These are phyloP conservation scores for Ogataea pilisensis DNA, from an alignment of 805 yeast genomes.

Conservation along the genomic window DNA sequence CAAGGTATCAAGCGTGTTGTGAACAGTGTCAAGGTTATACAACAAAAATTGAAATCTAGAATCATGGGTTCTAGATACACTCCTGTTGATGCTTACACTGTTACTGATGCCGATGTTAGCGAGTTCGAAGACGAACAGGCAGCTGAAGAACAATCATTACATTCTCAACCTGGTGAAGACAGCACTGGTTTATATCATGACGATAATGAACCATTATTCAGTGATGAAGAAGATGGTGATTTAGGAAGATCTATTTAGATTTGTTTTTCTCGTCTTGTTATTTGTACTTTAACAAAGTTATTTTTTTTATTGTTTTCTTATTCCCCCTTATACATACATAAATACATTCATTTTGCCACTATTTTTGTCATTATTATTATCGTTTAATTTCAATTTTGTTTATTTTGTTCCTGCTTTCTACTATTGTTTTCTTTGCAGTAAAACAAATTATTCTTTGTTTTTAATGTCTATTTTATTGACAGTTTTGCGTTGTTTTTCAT, in stretches of 20 bases:
- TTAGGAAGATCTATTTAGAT: not conserved
- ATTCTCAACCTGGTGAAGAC: not conserved
- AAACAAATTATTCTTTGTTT: no score
- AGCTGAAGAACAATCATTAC: slow-evolving; percentile 1
- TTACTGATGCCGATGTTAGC: slow-evolving; percentile 21
- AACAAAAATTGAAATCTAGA: slow-evolving; percentile 6
- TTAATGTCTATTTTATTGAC: no score
- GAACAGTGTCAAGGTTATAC: slow-evolving; percentile 6
- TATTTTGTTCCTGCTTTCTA: no score
- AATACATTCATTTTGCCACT: no score
- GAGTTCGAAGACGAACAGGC: slow-evolving; percentile 6
- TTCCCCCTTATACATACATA: no score
- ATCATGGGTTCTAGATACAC: slow-evolving; percentile 8
- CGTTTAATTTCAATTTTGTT: no score
- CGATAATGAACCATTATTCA: slow-evolving; percentile 17
- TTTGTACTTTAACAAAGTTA: no score
- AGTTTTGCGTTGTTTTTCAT: no score
- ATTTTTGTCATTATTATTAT: no score
- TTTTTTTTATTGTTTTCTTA: no score
- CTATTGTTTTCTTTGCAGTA: no score
- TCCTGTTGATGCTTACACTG: slow-evolving; percentile 17
- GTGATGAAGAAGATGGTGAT: slow-evolving; percentile 20
- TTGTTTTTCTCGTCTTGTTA: no score
- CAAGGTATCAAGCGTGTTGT: slow-evolving; percentile 11
- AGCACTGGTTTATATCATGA: slow-evolving; percentile 16